Evolutionary conservation across 1,284 basidiomycete species (phyloP).

Genomic region (Cystobasidium slooffiae): DNA sequence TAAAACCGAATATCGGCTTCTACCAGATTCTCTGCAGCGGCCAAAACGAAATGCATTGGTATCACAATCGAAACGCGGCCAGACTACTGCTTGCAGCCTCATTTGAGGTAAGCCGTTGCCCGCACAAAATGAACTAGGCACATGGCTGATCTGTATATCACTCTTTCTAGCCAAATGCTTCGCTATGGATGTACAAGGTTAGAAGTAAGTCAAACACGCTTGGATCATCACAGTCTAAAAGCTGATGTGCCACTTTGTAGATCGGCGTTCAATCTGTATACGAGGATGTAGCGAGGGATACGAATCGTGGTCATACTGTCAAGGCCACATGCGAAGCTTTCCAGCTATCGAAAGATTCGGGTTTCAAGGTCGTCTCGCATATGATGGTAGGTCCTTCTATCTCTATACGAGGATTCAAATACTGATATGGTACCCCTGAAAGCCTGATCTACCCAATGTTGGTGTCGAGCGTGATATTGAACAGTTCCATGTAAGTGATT

Average conservation of each 20-base stretch:
- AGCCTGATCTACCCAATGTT: conserved; percentile 81
- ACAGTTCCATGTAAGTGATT: conserved; percentile 74
- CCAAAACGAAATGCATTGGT: conserved; percentile 97
- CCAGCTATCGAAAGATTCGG: conserved; percentile 97
- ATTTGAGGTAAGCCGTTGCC: conserved; percentile 69
- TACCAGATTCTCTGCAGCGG: conserved; percentile 85
- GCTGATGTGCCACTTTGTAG: conserved; percentile 37
- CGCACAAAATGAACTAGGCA: neutral
- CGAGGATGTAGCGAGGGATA: conserved; percentile 97
- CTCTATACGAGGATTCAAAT: conserved; percentile 7
- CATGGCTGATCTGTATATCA: neutral
- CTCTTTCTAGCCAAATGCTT: conserved; percentile 83
- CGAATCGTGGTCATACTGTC: conserved; percentile 93
- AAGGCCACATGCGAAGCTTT: conserved; percentile 97
- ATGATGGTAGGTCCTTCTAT: conserved; percentile 71
- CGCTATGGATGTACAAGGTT: conserved; percentile 97
- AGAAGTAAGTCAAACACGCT: conserved; percentile 60
- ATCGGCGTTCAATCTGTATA: conserved; percentile 99
- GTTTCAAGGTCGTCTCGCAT: conserved; percentile 98
- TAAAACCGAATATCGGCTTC: neutral
- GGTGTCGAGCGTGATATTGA: conserved; percentile 96
- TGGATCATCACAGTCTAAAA: neutral
- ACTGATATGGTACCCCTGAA: conserved; percentile 63
- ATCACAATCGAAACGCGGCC: conserved; percentile 99
- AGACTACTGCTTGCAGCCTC: conserved; percentile 96